Conservation (phyloP, 2,329 filamentous ascomycete species). For the Lasiodiplodia citricola region DNA sequence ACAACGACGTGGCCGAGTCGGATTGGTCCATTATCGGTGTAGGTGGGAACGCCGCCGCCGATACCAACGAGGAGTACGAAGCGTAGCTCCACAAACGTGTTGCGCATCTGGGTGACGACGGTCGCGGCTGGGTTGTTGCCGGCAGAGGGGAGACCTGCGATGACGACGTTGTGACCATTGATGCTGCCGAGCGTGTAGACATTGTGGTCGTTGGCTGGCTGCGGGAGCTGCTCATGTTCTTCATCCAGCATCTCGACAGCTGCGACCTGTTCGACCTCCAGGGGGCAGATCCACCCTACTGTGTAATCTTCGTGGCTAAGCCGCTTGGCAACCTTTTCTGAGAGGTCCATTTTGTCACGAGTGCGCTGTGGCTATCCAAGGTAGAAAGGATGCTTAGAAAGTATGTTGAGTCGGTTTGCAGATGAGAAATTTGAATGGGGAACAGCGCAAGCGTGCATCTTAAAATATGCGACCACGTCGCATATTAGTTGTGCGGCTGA, state of each 20-base stretch:
- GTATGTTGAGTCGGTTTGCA: too few relatives aligned
- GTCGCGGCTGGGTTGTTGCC: not conserved
- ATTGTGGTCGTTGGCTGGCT: not conserved
- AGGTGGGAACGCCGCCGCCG: constrained; percentile 33
- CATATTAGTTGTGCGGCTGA: too few relatives aligned
- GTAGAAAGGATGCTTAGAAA: too few relatives aligned
- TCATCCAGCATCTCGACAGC: not conserved
- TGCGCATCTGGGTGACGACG: not conserved
- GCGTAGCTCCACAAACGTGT: constrained; percentile 29
- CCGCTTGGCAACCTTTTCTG: too few relatives aligned
- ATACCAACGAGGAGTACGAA: constrained; percentile 35
- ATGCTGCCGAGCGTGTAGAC: not conserved
- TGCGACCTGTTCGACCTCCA: not conserved
- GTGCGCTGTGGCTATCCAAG: too few relatives aligned
- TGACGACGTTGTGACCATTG: not conserved
- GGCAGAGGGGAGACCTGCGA: not conserved
- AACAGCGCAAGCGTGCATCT: too few relatives aligned
- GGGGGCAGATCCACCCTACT: not conserved
- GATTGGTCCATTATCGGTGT: constrained; percentile 8
- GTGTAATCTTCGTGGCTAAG: not conserved
- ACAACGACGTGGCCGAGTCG: constrained; percentile 38
- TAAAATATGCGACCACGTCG: too few relatives aligned
- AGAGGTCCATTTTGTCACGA: too few relatives aligned
- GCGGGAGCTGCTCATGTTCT: not conserved
- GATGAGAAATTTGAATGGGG: too few relatives aligned